Base-by-base conservation (phyloP, 768 basidiomycete species). In the Xerocomellus chrysenteron region DNA sequence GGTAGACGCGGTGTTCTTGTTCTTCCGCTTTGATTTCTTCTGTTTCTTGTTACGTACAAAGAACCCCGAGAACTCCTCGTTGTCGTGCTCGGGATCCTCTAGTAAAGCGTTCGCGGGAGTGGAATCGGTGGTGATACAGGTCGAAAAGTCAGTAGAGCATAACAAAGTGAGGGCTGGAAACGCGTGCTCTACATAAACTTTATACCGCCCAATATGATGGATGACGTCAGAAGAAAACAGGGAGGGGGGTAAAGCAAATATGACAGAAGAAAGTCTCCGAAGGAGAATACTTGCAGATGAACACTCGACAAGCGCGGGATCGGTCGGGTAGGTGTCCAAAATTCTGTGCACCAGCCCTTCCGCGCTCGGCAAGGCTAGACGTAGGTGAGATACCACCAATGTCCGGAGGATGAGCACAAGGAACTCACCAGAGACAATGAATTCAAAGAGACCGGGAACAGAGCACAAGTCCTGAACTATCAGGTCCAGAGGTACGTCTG, bases 241-340 rank as follows among this genome's bases (percentile, higher is more conserved):
- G 14, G 54, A 16, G 2, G 59, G 55, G 41, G 66, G 70, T 4
- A 70, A 51, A 50, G 68, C 49, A 50, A 66, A 61, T 0, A 74
- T 48, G 52, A 52, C 57, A 16, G 62, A 55, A 4, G 71, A 69
- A 36, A 77, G 55, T 21, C 57, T 54, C 11, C 41, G 58, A 39
- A 76, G 58, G 28, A 76, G 49, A 19, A 44, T 55, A 28, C 36
- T 46, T 17, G 64, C 54, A 28, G 21, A 53, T 5, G 75, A 74
- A 4, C 44, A 10, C 14, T 46, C 52, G 45, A 71, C 62, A 17
- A 55, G 62, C 14, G 60, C 58, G 8, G 66, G 57, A 41, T 61
- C 61, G 1, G 47, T 54, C 2, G 76, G 78, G 50, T 75, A 79
- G 16, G 56, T 50, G 16, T 67, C 57, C 17, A 77, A 17, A 30